A percentile compares a stretch with the other conserved stretches of the same genome.
Evolutionary conservation across 1,284 basidiomycete species (phyloP).

Genomic region (Melampsora occidentalis): DNA sequence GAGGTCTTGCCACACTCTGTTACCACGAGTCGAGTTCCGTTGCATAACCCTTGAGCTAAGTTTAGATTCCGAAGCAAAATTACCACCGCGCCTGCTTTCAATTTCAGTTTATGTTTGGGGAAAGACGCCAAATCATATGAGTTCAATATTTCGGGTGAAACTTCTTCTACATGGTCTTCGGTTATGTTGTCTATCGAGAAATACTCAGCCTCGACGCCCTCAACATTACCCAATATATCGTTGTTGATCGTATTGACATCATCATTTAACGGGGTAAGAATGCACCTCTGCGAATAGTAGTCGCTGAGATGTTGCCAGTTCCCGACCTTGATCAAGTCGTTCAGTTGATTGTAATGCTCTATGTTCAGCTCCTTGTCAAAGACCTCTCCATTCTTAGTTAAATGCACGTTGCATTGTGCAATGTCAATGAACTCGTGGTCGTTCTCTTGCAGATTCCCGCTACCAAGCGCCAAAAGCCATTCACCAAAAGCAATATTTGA

Average conservation of each 20-base stretch:
- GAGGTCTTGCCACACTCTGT: not conserved
- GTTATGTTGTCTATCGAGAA: not conserved
- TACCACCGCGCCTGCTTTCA: too few species aligned
- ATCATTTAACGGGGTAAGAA: not conserved
- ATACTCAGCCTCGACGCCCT: not conserved
- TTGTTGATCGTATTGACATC: not conserved
- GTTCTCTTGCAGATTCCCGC: not conserved
- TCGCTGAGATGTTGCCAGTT: not conserved
- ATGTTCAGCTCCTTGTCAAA: too few species aligned
- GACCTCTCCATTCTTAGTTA: too few species aligned
- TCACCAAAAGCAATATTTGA: not conserved
- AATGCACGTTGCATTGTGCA: too few species aligned
- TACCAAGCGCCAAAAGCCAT: not conserved
- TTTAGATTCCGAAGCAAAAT: too few species aligned
- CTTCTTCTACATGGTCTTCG: not conserved
- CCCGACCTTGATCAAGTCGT: too few species aligned
- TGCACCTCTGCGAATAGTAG: not conserved
- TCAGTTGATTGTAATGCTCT: too few species aligned
- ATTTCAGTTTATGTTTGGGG: too few species aligned
- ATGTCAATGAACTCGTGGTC: too few species aligned
- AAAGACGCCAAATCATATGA: too few species aligned
- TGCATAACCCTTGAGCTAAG: too few species aligned
- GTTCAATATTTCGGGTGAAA: not conserved
- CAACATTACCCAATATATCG: too few species aligned
- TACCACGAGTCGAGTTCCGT: not conserved